Base-by-base conservation (phyloP, 371 early-diverging fungal species). In the Lichtheimia corymbifera region DNA sequence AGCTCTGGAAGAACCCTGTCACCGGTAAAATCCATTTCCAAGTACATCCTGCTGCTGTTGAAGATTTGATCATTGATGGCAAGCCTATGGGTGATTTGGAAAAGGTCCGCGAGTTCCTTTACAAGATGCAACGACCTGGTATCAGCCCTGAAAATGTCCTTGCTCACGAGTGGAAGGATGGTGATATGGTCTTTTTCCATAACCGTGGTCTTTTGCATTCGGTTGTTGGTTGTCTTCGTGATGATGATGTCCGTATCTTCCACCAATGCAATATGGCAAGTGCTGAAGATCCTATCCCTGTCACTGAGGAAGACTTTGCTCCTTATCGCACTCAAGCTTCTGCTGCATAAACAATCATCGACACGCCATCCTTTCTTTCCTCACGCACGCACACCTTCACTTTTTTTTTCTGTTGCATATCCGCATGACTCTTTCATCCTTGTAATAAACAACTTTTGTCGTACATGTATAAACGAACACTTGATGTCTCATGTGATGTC, bases 1-100 rank as follows among this genome's bases (percentile, higher is more conserved):
- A 77, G 78, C 59, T 80, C 24, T 80, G 80, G 80, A 80, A 77
- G 49, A 80, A 80, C 15, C 80, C 80, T 44, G 77, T 80, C 11
- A 80, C 80, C 0, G 60, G 65, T 51, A 80, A 80, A 51, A 77
- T 80, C 62, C 80, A 80, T 52, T 51, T 80, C 6, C 80, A 80
- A 64, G 77, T 80, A 0, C 80, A 80, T 45, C 80, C 80, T 5
- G 64, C 74, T 9, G 80, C 77, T 5, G 76, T 75, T 1, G 61
- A 80, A 53, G 80, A 80, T 49, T 61, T 80, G 17, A 80, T 80
- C 53, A 80, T 76, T 59, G 80, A 80, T 65, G 80, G 80, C 12
- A 77, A 80, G 42, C 72, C 75, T 5, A 62, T 80, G 51, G 76
- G 76, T 25, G 80, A 80, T 44, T 59, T 80, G 20, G 60, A 71